Conservation (phyloP, 2,329 filamentous ascomycete species). For the Dactylellina haptotyla region DNA sequence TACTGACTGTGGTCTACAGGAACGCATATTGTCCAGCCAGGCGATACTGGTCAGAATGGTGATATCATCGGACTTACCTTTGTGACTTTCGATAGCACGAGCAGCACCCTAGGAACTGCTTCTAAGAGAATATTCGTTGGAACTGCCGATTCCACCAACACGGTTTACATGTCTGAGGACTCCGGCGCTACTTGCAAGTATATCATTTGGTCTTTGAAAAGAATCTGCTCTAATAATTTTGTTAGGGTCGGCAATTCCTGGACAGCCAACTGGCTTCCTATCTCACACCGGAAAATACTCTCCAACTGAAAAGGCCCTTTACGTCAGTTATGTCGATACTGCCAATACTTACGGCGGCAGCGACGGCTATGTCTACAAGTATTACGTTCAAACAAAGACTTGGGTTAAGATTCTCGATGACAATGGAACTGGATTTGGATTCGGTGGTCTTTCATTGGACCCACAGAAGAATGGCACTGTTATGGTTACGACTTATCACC, state of each 20-base stretch:
- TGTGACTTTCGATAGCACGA: constrained; percentile 68
- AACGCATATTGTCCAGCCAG: constrained; percentile 64
- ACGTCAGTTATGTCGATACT: constrained; percentile 68
- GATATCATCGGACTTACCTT: constrained; percentile 67
- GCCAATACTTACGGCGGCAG: constrained; percentile 70
- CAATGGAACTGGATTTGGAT: constrained; percentile 65
- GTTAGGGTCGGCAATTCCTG: constrained; percentile 63
- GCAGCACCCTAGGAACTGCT: constrained; percentile 63
- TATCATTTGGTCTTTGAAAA: background rate
- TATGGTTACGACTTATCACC: constrained; percentile 69
- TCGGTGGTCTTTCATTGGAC: constrained; percentile 69
- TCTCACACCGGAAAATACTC: constrained; percentile 68
- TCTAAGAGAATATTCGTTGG: constrained; percentile 70
- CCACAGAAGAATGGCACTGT: constrained; percentile 68
- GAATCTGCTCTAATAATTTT: background rate
- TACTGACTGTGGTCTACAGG: constrained; percentile 59
- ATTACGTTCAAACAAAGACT: constrained; percentile 64
- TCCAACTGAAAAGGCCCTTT: constrained; percentile 67
- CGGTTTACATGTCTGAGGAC: constrained; percentile 68
- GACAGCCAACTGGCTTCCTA: constrained; percentile 66
- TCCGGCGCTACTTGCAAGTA: constrained; percentile 66
- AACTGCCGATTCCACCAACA: constrained; percentile 66
- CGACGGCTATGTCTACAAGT: constrained; percentile 67
- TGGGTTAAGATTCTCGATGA: constrained; percentile 70
- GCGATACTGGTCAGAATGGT: constrained; percentile 64